phyloP scores from a whole-genome alignment of 129 eudicot species.

The Solidago caesia region DNA sequence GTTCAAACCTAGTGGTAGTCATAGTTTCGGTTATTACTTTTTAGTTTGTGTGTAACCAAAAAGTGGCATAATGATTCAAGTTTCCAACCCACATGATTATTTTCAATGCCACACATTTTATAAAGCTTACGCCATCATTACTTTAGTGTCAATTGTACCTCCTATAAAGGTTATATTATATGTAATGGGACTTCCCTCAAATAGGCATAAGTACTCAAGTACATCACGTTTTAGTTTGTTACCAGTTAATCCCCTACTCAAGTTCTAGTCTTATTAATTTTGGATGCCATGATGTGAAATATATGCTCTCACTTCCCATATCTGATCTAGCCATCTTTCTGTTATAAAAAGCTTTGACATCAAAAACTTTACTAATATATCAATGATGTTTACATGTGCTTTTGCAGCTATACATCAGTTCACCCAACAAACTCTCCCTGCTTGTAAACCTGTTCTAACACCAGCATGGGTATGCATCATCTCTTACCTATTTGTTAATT shows the following conservation, averaged over 20 bases:
- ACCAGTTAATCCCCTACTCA: not conserved
- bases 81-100: too few species aligned
- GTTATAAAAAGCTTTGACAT: not conserved
- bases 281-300: not conserved
- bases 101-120: too few species aligned
- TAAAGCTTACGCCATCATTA: too few species aligned
- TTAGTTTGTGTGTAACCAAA: too few species aligned
- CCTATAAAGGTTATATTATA: too few species aligned
- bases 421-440: constrained; percentile 84
- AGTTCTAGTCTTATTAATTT: not conserved
- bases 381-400: constrained; percentile 12
- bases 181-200: too few species aligned
- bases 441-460: constrained; percentile 86
- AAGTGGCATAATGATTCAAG: too few species aligned
- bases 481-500: not conserved
- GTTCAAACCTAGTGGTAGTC: too few species aligned
- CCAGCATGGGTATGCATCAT: constrained; percentile 62
- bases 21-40: too few species aligned
- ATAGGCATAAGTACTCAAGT: not conserved
- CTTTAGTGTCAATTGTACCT: too few species aligned
- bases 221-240: not conserved
- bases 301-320: not conserved
- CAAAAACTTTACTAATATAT: constrained; percentile 11
- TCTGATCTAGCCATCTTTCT: not conserved
- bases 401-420: constrained; percentile 72